phyloP scores from a whole-genome alignment of 495 filamentous ascomycete genomes.

The Chaetomidium leptoderma region DNA sequence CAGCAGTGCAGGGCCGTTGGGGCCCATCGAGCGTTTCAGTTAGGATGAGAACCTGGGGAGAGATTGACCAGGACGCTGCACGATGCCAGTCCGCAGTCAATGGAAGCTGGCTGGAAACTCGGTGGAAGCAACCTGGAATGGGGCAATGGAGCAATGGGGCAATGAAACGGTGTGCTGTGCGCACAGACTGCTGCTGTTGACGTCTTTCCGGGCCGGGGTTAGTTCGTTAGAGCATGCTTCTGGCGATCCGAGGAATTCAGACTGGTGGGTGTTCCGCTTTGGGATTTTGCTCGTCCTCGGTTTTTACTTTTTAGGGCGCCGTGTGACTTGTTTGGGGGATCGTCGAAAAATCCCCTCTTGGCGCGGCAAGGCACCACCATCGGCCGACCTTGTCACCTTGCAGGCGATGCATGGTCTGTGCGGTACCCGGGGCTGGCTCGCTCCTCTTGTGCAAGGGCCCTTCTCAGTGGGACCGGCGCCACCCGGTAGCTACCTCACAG shows the following conservation, averaged over 20 bases:
- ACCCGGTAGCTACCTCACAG: background rate
- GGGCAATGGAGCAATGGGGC: too few relatives aligned
- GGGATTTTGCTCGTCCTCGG: slow-evolving; percentile 2
- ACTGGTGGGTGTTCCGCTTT: slow-evolving; percentile 9
- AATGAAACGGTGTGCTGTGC: background rate
- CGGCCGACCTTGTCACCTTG: too few relatives aligned
- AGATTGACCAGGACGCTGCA: slow-evolving; percentile 7
- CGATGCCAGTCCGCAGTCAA: slow-evolving; percentile 5
- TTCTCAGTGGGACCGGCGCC: slow-evolving; percentile 1
- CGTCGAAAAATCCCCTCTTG: slow-evolving; percentile 13
- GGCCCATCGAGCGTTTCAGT: slow-evolving; percentile 9
- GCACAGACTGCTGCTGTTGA: background rate
- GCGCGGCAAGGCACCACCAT: slow-evolving; percentile 12
- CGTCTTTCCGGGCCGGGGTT: background rate
- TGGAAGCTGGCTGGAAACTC: background rate
- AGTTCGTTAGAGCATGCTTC: background rate
- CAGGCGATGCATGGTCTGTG: slow-evolving; percentile 3
- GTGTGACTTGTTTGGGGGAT: slow-evolving; percentile 19
- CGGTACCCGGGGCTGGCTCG: background rate
- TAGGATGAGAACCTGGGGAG: background rate
- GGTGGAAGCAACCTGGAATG: background rate
- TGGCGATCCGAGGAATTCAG: slow-evolving; percentile 10
- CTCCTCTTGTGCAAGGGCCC: slow-evolving; percentile 3
- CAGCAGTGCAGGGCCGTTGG: slow-evolving; percentile 3
- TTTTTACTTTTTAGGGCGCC: slow-evolving; percentile 12